These are phyloP conservation scores for Entophlyctis luteolus DNA, from an alignment of 192 early-diverging fungal species.

Conservation along the genomic window DNA sequence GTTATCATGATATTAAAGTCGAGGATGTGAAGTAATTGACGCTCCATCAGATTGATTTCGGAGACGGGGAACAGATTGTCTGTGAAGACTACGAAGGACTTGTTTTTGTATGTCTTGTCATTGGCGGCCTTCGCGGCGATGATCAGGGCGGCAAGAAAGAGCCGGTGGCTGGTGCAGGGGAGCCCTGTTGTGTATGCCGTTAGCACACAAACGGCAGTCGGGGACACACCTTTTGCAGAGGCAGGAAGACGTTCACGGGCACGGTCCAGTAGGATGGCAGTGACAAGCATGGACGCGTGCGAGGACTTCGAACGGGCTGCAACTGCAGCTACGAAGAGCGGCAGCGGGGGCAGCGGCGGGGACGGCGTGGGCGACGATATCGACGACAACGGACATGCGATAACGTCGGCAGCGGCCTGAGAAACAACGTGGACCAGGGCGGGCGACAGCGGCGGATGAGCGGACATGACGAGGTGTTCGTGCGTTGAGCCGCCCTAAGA, in stretches of 20 bases:
- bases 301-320: not conserved
- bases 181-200: not conserved
- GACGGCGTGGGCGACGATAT: not conserved
- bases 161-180: slow-evolving; percentile 4
- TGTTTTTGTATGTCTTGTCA: slow-evolving; percentile 18
- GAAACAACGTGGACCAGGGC: no score
- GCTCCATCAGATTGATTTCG: slow-evolving; percentile 23
- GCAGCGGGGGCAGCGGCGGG: not conserved
- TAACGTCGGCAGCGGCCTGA: not conserved
- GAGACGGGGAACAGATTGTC: slow-evolving; percentile 9
- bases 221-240: not conserved
- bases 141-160: slow-evolving; percentile 8
- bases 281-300: not conserved
- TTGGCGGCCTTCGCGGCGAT: slow-evolving; percentile 1
- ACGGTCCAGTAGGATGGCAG: not conserved
- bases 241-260: not conserved
- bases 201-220: not conserved
- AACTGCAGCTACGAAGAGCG: slow-evolving; percentile 5
- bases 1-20: slow-evolving; percentile 3
- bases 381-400: not conserved
- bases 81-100: slow-evolving; percentile 1
- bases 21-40: slow-evolving; percentile 5
- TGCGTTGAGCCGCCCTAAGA: no score
- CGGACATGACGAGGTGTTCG: no score
- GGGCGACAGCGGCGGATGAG: no score